Evolutionary conservation across 768 basidiomycete species (phyloP), one percentile per base, ranked within the genome.

Genomic region (Naganishia kalamii): DNA sequence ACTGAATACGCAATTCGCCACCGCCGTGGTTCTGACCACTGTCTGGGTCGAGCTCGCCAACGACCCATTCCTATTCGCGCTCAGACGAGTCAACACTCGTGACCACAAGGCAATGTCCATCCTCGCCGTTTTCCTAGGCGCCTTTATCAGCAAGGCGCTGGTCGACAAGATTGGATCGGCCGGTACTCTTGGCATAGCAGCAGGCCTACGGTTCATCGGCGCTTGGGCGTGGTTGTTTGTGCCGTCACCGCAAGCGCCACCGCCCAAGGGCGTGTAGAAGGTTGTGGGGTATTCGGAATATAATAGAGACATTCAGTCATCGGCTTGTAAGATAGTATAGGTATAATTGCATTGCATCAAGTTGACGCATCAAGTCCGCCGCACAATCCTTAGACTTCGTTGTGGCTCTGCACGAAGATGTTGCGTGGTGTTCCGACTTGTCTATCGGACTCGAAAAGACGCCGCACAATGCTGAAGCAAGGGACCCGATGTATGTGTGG

Each of bases 31-130:
- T 47, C 81, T 92, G 11, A 70, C 71, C 15, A 89, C 88, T 19
- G 84, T 90, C 63, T 92, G 89, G 89, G 89, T 90, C 69, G 90
- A 92, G 71, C 84, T 92, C 51, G 83, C 88, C 82, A 86, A 86
- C 54, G 89, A 90, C 75, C 90, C 90, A 0, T 78, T 84, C 50
- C 83, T 93, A 23, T 87, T 92, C 81, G 71, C 81, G 27, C 60
- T 74, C 63, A 51, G 63, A 8, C 69, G 78, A 57, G 82, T 88
- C 67, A 74, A 74, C 10, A 81, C 85, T 0, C 85, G 89, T 50
- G 89, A 92, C 74, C 85, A 88, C 78, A 85, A 86, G 21, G 72
- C 85, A 48, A 80, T 88, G 70, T 89, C 77, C 12, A 75, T 79
- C 19, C 48, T 85, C 3, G 78, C 37, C 74, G 83, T 92, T 60